A percentile compares a stretch with the other conserved stretches of the same genome.
phyloP scores from a whole-genome alignment of 2,329 filamentous ascomycete genomes.

The Thermothelomyces thermophilus region DNA sequence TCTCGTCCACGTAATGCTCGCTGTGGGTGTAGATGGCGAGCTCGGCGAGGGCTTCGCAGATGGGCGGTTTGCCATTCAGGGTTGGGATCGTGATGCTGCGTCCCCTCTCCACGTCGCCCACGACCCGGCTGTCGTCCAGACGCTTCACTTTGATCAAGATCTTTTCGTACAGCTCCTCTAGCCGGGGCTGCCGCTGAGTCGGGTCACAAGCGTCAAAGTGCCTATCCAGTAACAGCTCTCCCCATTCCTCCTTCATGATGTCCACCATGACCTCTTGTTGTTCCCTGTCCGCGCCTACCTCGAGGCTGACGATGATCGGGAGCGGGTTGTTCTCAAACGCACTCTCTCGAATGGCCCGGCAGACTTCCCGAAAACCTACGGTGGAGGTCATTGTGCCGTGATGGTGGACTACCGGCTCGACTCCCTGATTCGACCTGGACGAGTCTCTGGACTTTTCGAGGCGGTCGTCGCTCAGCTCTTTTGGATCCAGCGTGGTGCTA shows the following conservation, averaged over 20 bases:
- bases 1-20: slow-evolving; percentile 69
- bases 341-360: slow-evolving; percentile 67
- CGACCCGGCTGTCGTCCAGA: slow-evolving; percentile 31
- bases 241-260: slow-evolving; percentile 90
- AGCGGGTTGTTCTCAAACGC: slow-evolving; percentile 71
- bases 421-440: slow-evolving; percentile 28
- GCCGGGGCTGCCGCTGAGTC: slow-evolving; percentile 54
- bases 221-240: slow-evolving; percentile 60
- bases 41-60: slow-evolving; percentile 64
- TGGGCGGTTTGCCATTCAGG: slow-evolving; percentile 44
- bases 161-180: slow-evolving; percentile 67
- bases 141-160: slow-evolving; percentile 81
- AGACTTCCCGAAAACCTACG: slow-evolving; percentile 84
- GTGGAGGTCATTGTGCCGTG: slow-evolving; percentile 75
- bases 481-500: slow-evolving; percentile 29
- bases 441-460: slow-evolving; percentile 20
- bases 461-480: slow-evolving; percentile 31
- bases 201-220: slow-evolving; percentile 46
- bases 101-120: slow-evolving; percentile 25
- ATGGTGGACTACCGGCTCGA: slow-evolving; percentile 77
- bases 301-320: slow-evolving; percentile 85
- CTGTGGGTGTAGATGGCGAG: slow-evolving; percentile 83
- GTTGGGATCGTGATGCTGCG: slow-evolving; percentile 27
- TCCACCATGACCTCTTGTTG: slow-evolving; percentile 91
- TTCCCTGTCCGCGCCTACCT: slow-evolving; percentile 74